phyloP scores from a whole-genome alignment of 2,329 filamentous ascomycete species.

The Cladophialophora yegresii region DNA sequence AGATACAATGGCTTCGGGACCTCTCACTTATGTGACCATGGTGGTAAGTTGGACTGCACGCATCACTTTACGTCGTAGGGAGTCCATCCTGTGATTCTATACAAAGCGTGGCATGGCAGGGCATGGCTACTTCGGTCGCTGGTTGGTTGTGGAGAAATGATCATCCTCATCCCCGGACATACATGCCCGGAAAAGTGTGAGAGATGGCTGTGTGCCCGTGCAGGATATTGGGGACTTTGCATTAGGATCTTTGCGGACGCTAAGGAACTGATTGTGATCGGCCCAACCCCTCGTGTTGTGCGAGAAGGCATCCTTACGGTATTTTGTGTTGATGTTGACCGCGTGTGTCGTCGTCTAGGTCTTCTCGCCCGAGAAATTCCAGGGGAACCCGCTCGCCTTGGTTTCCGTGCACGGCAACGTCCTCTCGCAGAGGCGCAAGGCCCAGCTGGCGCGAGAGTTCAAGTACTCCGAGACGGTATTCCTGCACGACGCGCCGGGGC shows the following conservation, averaged over 20 bases:
- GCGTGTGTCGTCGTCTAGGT: conserved; percentile 39
- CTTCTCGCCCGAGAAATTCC: conserved; percentile 52
- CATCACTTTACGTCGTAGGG: too few species aligned
- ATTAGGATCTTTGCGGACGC: too few species aligned
- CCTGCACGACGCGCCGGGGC: conserved; percentile 52
- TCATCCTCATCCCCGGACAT: too few species aligned
- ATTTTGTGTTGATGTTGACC: not conserved
- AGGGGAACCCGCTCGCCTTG: conserved; percentile 63
- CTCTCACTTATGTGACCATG: conserved; percentile 35
- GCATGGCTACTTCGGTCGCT: not conserved
- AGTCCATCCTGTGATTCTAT: not conserved
- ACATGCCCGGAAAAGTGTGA: too few species aligned
- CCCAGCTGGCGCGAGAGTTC: conserved; percentile 63
- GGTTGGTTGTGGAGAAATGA: not conserved
- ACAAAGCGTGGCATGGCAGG: too few species aligned
- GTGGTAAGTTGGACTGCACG: conserved; percentile 27
- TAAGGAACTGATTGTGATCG: too few species aligned
- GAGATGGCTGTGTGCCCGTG: too few species aligned
- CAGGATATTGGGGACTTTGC: too few species aligned
- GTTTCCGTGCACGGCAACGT: conserved; percentile 53
- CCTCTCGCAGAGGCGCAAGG: conserved; percentile 58
- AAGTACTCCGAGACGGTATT: conserved; percentile 67
- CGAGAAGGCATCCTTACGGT: too few species aligned
- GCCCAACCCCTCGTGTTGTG: too few species aligned
- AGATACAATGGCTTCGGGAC: conserved; percentile 34